phyloP scores from a whole-genome alignment of 768 basidiomycete genomes.

The Omphalotus guepiniiformis region DNA sequence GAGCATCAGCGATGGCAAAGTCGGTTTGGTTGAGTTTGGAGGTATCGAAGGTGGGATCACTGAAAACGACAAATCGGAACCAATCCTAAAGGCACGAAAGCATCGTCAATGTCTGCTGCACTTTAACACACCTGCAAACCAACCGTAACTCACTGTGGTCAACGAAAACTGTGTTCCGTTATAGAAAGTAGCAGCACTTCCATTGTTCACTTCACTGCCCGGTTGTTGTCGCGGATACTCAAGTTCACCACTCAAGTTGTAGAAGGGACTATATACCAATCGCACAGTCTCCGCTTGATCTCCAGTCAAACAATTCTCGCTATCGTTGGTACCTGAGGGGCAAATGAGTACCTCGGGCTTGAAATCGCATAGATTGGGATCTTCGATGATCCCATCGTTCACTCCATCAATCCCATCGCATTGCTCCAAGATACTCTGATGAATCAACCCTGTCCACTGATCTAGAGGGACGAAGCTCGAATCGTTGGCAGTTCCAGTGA shows the following conservation, averaged over 20 bases:
- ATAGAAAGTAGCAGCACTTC: slow-evolving; percentile 3
- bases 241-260: slow-evolving; percentile 8
- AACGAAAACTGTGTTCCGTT: neutral
- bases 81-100: neutral
- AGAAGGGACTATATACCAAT: slow-evolving; percentile 11
- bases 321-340: neutral
- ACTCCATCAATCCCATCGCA: slow-evolving; percentile 19
- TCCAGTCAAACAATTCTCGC: slow-evolving; percentile 12
- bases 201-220: slow-evolving; percentile 8
- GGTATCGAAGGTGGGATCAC: neutral
- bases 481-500: slow-evolving; percentile 1
- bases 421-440: slow-evolving; percentile 17
- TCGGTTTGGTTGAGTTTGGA: slow-evolving; percentile 2
- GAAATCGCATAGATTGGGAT: slow-evolving; percentile 17
- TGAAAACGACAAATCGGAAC: neutral
- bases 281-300: slow-evolving; percentile 13
- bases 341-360: slow-evolving; percentile 15
- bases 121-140: too few relatives aligned
- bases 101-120: neutral
- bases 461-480: slow-evolving; percentile 12
- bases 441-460: slow-evolving; percentile 12
- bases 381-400: slow-evolving; percentile 16
- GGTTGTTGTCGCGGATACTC: slow-evolving; percentile 13
- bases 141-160: neutral
- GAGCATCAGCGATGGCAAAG: neutral